Evolutionary conservation across 805 yeast species (phyloP).

Genomic region (Tetrapisispora taiwanensis): DNA sequence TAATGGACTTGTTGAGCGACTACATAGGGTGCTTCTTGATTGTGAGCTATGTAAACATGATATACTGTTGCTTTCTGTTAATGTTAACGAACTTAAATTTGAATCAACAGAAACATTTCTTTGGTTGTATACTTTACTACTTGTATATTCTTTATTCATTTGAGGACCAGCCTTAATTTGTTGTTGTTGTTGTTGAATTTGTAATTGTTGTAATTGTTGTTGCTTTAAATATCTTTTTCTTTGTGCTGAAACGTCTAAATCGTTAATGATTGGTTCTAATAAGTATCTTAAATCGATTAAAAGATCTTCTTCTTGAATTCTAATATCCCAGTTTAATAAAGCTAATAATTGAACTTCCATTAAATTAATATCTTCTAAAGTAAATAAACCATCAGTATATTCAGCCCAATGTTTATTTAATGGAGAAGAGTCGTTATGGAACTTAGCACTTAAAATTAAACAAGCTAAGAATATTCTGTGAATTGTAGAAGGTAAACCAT

Average conservation of each 20-base stretch:
- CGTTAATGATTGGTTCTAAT: slow-evolving; percentile 59
- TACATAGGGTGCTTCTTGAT: neutral
- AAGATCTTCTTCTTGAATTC: slow-evolving; percentile 59
- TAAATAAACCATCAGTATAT: slow-evolving; percentile 66
- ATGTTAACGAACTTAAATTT: slow-evolving; percentile 9
- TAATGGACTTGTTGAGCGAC: slow-evolving; percentile 3
- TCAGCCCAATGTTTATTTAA: slow-evolving; percentile 72
- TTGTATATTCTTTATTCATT: neutral
- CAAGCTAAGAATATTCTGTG: slow-evolving; percentile 71
- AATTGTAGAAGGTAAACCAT: slow-evolving; percentile 69
- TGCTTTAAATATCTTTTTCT: slow-evolving; percentile 9
- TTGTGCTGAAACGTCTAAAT: slow-evolving; percentile 26
- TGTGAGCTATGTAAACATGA: slow-evolving; percentile 3
- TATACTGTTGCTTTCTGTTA: slow-evolving; percentile 9
- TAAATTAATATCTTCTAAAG: slow-evolving; percentile 56
- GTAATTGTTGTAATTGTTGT: slow-evolving; percentile 1
- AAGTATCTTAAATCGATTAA: slow-evolving; percentile 58
- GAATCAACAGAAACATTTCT: slow-evolving; percentile 13
- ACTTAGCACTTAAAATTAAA: slow-evolving; percentile 61
- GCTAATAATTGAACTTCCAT: slow-evolving; percentile 72
- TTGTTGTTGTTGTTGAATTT: neutral
- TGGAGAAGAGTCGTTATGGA: slow-evolving; percentile 70
- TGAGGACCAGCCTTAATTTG: neutral
- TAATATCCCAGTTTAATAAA: slow-evolving; percentile 61
- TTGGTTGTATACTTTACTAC: slow-evolving; percentile 14